Base-by-base conservation (phyloP, 75 land plant genomes). In the Isoetes taiwanensis region DNA sequence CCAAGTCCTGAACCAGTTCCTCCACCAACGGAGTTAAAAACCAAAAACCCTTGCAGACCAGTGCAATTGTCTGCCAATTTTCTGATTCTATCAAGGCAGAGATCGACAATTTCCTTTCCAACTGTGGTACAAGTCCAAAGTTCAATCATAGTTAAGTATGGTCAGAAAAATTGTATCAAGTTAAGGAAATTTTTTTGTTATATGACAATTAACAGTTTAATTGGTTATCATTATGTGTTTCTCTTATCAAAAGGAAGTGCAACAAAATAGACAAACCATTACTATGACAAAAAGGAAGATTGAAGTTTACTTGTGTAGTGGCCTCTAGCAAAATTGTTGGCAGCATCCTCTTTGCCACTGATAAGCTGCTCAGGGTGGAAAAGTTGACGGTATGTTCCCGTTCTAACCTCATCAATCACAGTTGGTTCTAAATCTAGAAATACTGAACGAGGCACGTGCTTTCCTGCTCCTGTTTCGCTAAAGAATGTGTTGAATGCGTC, bases 1-100 rank as follows among this genome's bases (percentile, higher is more conserved):
- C 74, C 75, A 52, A 79, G 59, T 16, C 81, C 78, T 32, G 78
- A 59, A 16, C 50, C 68, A 20, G 42, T 64, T 19, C 56, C 12
- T 33, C 60, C 60, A 2, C 60, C 60, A 30, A 58, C 60, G 10
- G 60, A 38, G 26, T 65, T 42, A 29, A 70, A 70, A 6, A 70
- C 65, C 41, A 70, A 16, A 50, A 71, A 71, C 5, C 74, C 74
- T 52, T 71, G 74, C 23, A 71, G 38, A 3, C 70, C 66, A 3
- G 64, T 62, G 57, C 64, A 62, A 20, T 64, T 57, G 28, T 64
- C 67, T 57, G 67, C 67, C 30, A 64, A 23, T 35, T 64, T 64
- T 34, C 67, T 55, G 31, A 64, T 35, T 35, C 67, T 17, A 33
- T 64, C 67, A 28, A 64, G 67, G 27, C 64, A 63, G 26, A 58